These are phyloP conservation scores for Seiridium unicorne DNA, from an alignment of 2,329 filamentous ascomycete species.

Conservation along the genomic window DNA sequence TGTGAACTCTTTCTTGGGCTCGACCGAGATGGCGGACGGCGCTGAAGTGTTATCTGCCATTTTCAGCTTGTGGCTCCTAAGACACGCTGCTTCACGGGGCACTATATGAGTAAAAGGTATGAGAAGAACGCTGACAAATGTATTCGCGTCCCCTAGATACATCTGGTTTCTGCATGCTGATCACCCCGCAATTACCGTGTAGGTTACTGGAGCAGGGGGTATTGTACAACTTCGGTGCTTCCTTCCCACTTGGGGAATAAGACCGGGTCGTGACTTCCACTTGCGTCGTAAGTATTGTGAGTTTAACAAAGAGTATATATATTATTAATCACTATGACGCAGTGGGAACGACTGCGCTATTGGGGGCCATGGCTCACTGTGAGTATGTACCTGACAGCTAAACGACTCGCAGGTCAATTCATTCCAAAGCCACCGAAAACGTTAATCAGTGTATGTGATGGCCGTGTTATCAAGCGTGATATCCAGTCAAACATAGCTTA, in stretches of 20 bases:
- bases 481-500: no score
- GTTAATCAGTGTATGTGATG: no score
- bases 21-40: background rate
- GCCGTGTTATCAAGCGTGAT: no score
- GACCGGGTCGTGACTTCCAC: background rate
- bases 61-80: no score
- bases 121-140: background rate
- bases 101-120: background rate
- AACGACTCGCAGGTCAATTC: no score
- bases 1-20: slow-evolving; percentile 8
- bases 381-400: no score
- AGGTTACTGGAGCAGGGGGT: background rate
- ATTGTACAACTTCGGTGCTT: background rate
- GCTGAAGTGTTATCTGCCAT: background rate
- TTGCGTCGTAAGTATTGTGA: background rate
- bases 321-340: no score
- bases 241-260: background rate
- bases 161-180: background rate
- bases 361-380: no score
- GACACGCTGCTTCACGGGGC: background rate
- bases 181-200: background rate
- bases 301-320: background rate
- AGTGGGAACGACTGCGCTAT: no score
- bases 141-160: background rate
- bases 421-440: no score